Evolutionary conservation across 306 rosid genomes (phyloP).

Genomic region (Crataegus laevigata): DNA sequence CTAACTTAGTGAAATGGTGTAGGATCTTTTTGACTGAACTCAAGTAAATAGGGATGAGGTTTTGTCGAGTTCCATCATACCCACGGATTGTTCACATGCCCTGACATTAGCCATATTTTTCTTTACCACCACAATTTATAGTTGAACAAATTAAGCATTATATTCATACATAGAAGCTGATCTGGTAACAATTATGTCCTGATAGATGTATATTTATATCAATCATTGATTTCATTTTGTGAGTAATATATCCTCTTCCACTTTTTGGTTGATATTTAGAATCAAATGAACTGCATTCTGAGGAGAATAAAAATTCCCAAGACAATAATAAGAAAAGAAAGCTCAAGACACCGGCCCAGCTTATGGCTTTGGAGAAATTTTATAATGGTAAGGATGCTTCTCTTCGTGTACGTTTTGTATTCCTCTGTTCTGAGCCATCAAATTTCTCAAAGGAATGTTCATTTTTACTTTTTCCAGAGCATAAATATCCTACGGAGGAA

Average conservation of each 20-base stretch:
- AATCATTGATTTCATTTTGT: neutral
- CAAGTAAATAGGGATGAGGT: neutral
- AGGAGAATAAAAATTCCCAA: slow-evolving; percentile 57
- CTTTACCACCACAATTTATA: neutral
- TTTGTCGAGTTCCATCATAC: neutral
- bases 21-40: neutral
- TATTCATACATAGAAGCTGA: neutral
- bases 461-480: slow-evolving; percentile 43
- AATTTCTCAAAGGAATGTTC: slow-evolving; percentile 5
- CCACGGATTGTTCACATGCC: neutral
- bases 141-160: neutral
- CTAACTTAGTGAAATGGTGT: neutral
- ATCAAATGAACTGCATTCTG: slow-evolving; percentile 52
- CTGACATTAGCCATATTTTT: neutral
- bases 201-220: neutral
- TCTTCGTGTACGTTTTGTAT: slow-evolving; percentile 7
- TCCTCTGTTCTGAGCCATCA: slow-evolving; percentile 2
- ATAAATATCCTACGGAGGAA: slow-evolving; percentile 89
- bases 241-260: neutral
- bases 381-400: slow-evolving; percentile 54
- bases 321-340: slow-evolving; percentile 72
- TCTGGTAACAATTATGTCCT: neutral
- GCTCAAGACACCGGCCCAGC: slow-evolving; percentile 82
- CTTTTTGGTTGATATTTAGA: slow-evolving; percentile 45
- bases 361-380: slow-evolving; percentile 71